Conservation (phyloP, 257 asterid species). For the Solanum bulbocastanum region DNA sequence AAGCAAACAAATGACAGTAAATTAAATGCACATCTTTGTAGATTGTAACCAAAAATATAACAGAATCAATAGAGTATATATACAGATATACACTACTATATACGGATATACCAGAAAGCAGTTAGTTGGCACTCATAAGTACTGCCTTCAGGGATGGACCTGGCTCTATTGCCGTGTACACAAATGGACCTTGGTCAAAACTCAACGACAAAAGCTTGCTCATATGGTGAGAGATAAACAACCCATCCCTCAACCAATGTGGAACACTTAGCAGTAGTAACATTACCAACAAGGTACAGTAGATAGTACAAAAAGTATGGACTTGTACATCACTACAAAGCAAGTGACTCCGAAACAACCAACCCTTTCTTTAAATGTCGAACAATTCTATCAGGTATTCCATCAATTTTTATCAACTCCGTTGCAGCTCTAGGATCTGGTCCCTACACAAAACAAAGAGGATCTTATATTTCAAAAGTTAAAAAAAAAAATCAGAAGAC, state of each 20-base stretch:
- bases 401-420: slow-evolving; percentile 66
- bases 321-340: background rate
- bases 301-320: background rate
- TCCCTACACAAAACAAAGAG: slow-evolving; percentile 46
- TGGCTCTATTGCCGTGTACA: background rate
- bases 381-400: slow-evolving; percentile 69
- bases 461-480: background rate
- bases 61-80: background rate
- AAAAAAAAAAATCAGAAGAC: background rate
- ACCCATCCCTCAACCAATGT: background rate
- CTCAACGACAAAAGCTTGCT: background rate
- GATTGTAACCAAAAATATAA: background rate
- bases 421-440: slow-evolving; percentile 79
- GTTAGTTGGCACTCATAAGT: background rate
- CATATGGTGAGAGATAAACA: background rate
- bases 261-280: background rate
- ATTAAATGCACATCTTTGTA: background rate
- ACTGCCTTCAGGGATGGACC: background rate
- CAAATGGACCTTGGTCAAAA: background rate
- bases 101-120: background rate
- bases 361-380: slow-evolving; percentile 79
- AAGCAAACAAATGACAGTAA: background rate
- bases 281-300: background rate
- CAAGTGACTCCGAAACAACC: slow-evolving; percentile 11
- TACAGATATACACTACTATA: background rate